Percentiles rank a stretch among this genome's conserved stretches.
These are phyloP conservation scores for Lactifluus subvellereus DNA, from an alignment of 768 basidiomycete species.

Conservation along the genomic window DNA sequence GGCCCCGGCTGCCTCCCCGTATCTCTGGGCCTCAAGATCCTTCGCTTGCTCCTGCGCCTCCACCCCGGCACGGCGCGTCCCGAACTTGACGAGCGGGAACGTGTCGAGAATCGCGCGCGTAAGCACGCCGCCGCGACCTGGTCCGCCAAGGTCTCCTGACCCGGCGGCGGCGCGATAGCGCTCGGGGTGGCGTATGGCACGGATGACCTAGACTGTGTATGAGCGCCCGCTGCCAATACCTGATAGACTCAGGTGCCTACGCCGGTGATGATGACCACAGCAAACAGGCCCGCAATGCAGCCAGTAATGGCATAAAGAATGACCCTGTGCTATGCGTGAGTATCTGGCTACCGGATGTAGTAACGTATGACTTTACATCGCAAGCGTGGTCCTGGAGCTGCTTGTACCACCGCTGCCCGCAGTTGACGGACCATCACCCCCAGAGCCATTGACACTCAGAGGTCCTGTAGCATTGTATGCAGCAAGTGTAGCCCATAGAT, in stretches of 20 bases:
- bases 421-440: slow-evolving; percentile 21
- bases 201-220: slow-evolving; percentile 49
- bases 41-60: slow-evolving; percentile 10
- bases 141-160: slow-evolving; percentile 42
- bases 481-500: slow-evolving; percentile 63
- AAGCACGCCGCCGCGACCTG: slow-evolving; percentile 33
- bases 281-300: slow-evolving; percentile 79
- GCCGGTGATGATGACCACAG: slow-evolving; percentile 78
- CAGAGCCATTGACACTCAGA: slow-evolving; percentile 25
- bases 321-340: slow-evolving; percentile 44
- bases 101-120: slow-evolving; percentile 93
- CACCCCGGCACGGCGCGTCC: slow-evolving; percentile 26
- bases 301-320: slow-evolving; percentile 85
- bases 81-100: slow-evolving; percentile 90
- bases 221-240: background rate
- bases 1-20: background rate
- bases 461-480: slow-evolving; percentile 54
- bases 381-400: slow-evolving; percentile 37
- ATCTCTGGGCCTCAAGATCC: slow-evolving; percentile 5
- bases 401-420: background rate
- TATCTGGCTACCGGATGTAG: slow-evolving; percentile 3
- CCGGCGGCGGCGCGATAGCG: slow-evolving; percentile 58
- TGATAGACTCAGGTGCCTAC: slow-evolving; percentile 37
- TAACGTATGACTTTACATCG: slow-evolving; percentile 51
- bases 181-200: slow-evolving; percentile 84